Evolutionary conservation across 2,329 filamentous ascomycete genomes (phyloP), one percentile per base, ranked within the genome.

Genomic region (Mycosphaerelloides madeirae): DNA sequence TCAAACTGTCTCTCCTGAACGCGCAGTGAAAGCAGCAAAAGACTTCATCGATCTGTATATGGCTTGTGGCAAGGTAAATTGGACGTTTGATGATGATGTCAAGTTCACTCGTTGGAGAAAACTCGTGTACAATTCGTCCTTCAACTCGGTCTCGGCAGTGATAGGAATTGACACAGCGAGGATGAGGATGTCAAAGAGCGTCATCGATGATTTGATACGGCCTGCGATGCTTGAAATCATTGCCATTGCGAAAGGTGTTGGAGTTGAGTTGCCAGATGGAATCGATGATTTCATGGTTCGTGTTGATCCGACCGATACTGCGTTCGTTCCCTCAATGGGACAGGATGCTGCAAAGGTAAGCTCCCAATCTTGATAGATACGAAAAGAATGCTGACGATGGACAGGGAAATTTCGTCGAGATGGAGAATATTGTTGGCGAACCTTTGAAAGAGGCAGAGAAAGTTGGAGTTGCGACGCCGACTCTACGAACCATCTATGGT

Each of bases 391-490:
- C 22, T 25, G 22, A 32, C 6, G 18, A 38, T 59, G 38, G 42
- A 29, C 15, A 55, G 71, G 72, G 75, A 13, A 79, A 78, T 53
- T 75, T 70, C 41, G 74, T 77, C 46, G 78, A 81, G 58, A 69
- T 72, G 37, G 76, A 80, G 56, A 77, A 73, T 49, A 68, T 80
- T 29, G 59, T 80, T 3, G 77, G 77, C 1, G 77, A 80, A 62
- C 75, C 77, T n/a, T 48, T 80, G 35, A 63, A 73, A 2, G 76
- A 76, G 52, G 78, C 70, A 0, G 68, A 70, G 50, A 58, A 57
- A 25, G 59, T 65, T 0, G 75, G 75, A 1, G 74, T 80, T 2
- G 46, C 63, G 1, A 74, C 73, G 62, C 76, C 76, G 0, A 75
- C 70, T 13, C 58, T 80, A 25, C 61, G 64, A 43, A 66, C 70